These are phyloP conservation scores for Fusarium odoratissimum DNA, from an alignment of 2,329 filamentous ascomycete species.

Conservation along the genomic window DNA sequence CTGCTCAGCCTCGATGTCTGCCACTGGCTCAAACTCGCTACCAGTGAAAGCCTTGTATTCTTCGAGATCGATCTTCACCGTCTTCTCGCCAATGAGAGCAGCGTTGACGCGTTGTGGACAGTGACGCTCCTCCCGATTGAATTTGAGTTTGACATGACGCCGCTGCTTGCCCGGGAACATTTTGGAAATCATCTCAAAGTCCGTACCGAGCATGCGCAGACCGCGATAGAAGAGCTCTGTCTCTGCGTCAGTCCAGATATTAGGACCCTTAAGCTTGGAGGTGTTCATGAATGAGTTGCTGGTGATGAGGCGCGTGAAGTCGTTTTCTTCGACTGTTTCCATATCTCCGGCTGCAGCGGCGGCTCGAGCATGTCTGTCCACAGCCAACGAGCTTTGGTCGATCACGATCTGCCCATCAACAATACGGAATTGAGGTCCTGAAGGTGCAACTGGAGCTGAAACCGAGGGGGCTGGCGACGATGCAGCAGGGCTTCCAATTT, in stretches of 20 bases:
- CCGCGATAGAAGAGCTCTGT: slow-evolving; percentile 82
- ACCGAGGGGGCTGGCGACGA: slow-evolving; percentile 40
- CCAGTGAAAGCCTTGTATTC: slow-evolving; percentile 68
- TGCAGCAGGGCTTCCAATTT: slow-evolving; percentile 41
- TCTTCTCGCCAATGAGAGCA: slow-evolving; percentile 71
- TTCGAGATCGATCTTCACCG: slow-evolving; percentile 68
- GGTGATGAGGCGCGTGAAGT: slow-evolving; percentile 79
- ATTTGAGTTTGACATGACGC: slow-evolving; percentile 83
- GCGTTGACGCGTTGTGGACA: slow-evolving; percentile 72
- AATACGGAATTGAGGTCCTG: slow-evolving; percentile 69
- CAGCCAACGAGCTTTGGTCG: slow-evolving; percentile 73
- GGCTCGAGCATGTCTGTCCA: slow-evolving; percentile 75
- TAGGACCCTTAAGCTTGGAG: slow-evolving; percentile 71
- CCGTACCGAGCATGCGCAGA: slow-evolving; percentile 81
- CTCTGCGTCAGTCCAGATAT: slow-evolving; percentile 76
- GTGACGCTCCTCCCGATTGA: slow-evolving; percentile 80
- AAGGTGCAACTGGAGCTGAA: slow-evolving; percentile 45
- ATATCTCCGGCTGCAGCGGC: slow-evolving; percentile 62
- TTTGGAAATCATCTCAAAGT: slow-evolving; percentile 82
- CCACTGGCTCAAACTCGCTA: slow-evolving; percentile 65
- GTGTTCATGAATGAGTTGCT: slow-evolving; percentile 72
- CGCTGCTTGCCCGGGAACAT: slow-evolving; percentile 80
- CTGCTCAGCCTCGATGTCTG: slow-evolving; percentile 67
- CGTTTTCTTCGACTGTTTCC: slow-evolving; percentile 79
- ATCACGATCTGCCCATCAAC: slow-evolving; percentile 79